phyloP scores from a whole-genome alignment of 2,329 filamentous ascomycete species.

The Nemania sp. region DNA sequence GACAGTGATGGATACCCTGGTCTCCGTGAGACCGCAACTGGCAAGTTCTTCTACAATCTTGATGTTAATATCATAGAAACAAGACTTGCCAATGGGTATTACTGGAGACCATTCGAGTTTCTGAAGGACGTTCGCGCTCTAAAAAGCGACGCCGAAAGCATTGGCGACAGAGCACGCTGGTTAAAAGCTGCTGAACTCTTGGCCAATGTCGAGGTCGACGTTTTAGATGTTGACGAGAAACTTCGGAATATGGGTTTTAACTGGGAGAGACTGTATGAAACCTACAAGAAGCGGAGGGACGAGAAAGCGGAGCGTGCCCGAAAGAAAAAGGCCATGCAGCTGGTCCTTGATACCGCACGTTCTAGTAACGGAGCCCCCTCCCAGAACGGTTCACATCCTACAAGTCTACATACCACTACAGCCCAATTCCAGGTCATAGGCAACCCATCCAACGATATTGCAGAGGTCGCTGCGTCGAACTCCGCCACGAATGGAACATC shows the following conservation, averaged over 20 bases:
- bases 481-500: constrained; percentile 61
- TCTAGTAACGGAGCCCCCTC: constrained; percentile 58
- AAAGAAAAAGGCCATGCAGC: constrained; percentile 67
- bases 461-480: constrained; percentile 45
- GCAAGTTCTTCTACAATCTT: constrained; percentile 93
- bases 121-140: constrained; percentile 83
- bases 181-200: constrained; percentile 90
- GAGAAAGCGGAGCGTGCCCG: constrained; percentile 63
- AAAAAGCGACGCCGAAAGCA: constrained; percentile 79
- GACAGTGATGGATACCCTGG: constrained; percentile 81
- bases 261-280: constrained; percentile 80
- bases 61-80: constrained; percentile 94
- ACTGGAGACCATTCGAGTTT: constrained; percentile 89
- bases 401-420: constrained; percentile 51
- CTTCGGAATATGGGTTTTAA: constrained; percentile 63
- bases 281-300: constrained; percentile 69
- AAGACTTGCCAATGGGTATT: constrained; percentile 94
- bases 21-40: constrained; percentile 72
- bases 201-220: constrained; percentile 92
- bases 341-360: constrained; percentile 52
- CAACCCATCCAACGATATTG: constrained; percentile 64
- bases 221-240: constrained; percentile 73
- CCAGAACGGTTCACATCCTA: constrained; percentile 51
- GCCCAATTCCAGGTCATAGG: constrained; percentile 62
- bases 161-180: constrained; percentile 80